A percentile compares a stretch with the other conserved stretches of the same genome.
These are phyloP conservation scores for Lasiosphaeria miniovina DNA, from an alignment of 495 filamentous ascomycete species.

Conservation along the genomic window DNA sequence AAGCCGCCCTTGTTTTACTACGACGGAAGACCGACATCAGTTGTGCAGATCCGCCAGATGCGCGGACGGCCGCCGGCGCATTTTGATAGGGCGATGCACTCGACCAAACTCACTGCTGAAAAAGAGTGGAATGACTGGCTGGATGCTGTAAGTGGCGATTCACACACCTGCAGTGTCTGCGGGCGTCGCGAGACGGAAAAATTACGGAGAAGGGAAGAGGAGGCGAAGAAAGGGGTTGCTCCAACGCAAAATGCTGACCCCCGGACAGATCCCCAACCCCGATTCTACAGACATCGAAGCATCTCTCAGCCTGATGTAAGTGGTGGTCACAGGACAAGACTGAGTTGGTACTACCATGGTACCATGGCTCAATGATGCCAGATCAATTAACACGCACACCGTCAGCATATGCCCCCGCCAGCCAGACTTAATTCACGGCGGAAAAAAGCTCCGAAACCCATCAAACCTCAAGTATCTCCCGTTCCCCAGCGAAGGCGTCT, in stretches of 20 bases:
- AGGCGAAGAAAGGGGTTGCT: no score
- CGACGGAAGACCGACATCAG: background rate
- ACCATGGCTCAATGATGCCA: background rate
- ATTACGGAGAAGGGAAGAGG: no score
- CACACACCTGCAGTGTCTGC: no score
- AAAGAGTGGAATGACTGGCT: background rate
- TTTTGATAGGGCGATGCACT: background rate
- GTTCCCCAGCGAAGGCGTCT: background rate
- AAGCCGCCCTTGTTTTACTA: background rate
- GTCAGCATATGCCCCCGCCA: constrained; percentile 3
- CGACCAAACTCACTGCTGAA: background rate
- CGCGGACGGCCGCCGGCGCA: background rate
- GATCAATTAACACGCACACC: background rate
- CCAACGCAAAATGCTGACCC: background rate
- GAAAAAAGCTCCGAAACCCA: background rate
- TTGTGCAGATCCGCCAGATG: constrained; percentile 1
- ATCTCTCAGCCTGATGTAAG: background rate
- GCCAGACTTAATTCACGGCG: background rate
- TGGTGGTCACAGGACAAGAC: background rate
- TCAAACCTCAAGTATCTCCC: background rate
- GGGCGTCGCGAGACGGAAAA: no score
- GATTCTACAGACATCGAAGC: background rate
- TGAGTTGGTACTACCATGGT: no score
- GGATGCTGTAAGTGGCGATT: background rate
- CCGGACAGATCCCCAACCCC: background rate